These are phyloP conservation scores for Pichia kudriavzevii DNA, from an alignment of 1,139 yeast species.

Conservation along the genomic window DNA sequence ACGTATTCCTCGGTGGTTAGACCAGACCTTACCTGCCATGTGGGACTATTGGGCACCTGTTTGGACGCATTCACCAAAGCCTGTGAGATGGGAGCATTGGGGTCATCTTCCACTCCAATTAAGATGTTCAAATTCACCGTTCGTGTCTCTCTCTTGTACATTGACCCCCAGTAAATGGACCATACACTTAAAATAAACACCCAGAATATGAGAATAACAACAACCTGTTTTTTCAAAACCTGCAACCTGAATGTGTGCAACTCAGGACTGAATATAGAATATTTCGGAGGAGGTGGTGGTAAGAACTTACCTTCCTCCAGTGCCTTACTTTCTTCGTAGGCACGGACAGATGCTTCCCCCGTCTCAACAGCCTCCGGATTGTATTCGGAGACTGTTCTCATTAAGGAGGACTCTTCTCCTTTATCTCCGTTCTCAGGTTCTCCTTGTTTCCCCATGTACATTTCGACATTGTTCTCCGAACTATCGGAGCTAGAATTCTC, in stretches of 20 bases:
- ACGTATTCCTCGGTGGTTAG: slow-evolving; percentile 28
- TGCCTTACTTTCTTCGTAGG: slow-evolving; percentile 4
- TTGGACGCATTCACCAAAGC: slow-evolving; percentile 26
- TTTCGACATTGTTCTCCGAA: too few species aligned
- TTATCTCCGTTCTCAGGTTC: too few species aligned
- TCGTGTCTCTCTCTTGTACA: slow-evolving; percentile 36
- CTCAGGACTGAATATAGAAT: slow-evolving; percentile 15
- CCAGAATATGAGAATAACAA: slow-evolving; percentile 17
- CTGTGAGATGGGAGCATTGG: slow-evolving; percentile 32
- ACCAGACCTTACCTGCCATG: slow-evolving; percentile 32
- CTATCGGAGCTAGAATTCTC: too few species aligned
- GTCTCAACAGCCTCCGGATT: slow-evolving; percentile 18
- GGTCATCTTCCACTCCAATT: slow-evolving; percentile 40
- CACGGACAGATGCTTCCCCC: slow-evolving; percentile 14
- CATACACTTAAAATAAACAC: slow-evolving; percentile 33
- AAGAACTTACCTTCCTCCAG: slow-evolving; percentile 5
- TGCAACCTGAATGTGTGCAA: slow-evolving; percentile 9
- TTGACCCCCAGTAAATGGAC: slow-evolving; percentile 57
- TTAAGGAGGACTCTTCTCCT: too few species aligned
- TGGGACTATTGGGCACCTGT: slow-evolving; percentile 28
- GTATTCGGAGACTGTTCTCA: slow-evolving; percentile 22
- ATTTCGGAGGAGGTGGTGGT: slow-evolving; percentile 8
- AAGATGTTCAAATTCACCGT: slow-evolving; percentile 36
- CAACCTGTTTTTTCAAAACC: slow-evolving; percentile 11
- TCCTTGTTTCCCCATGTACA: too few species aligned